A percentile compares a stretch with the other conserved stretches of the same genome.
Evolutionary conservation across 2,329 filamentous ascomycete species (phyloP).

Genomic region (Trichoderma endophyticum): DNA sequence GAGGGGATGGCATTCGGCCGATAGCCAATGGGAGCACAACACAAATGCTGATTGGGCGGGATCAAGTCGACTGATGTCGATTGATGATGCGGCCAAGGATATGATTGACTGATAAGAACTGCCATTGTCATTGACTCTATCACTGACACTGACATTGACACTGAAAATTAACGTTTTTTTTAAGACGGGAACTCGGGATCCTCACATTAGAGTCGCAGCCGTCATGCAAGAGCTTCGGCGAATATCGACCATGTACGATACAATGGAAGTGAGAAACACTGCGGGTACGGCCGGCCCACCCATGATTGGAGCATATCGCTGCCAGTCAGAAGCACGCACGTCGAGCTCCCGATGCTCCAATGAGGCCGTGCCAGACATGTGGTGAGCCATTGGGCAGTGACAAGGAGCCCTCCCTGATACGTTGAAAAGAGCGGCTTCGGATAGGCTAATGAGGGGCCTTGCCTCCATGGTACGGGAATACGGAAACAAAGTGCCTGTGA

Average conservation of each 20-base stretch:
- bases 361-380: slow-evolving; percentile 6
- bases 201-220: slow-evolving; percentile 9
- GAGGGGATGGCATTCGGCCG: neutral
- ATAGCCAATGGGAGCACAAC: neutral
- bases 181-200: neutral
- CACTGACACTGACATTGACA: neutral
- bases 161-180: neutral
- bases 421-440: neutral
- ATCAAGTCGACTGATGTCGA: neutral
- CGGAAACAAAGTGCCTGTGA: neutral
- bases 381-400: slow-evolving; percentile 1
- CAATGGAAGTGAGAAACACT: neutral
- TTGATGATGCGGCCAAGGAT: neutral
- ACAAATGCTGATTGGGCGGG: neutral
- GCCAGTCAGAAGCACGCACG: slow-evolving; percentile 9
- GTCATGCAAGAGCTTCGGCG: slow-evolving; percentile 5
- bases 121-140: neutral
- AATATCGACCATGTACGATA: slow-evolving; percentile 2
- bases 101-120: neutral
- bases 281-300: neutral
- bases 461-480: neutral
- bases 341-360: neutral
- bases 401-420: neutral
- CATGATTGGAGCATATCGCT: slow-evolving; percentile 1
- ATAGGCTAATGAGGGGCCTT: neutral